Percentiles rank a stretch among this genome's conserved stretches.
phyloP scores from a whole-genome alignment of 1,284 basidiomycete genomes.

The Wallemia hederae region DNA sequence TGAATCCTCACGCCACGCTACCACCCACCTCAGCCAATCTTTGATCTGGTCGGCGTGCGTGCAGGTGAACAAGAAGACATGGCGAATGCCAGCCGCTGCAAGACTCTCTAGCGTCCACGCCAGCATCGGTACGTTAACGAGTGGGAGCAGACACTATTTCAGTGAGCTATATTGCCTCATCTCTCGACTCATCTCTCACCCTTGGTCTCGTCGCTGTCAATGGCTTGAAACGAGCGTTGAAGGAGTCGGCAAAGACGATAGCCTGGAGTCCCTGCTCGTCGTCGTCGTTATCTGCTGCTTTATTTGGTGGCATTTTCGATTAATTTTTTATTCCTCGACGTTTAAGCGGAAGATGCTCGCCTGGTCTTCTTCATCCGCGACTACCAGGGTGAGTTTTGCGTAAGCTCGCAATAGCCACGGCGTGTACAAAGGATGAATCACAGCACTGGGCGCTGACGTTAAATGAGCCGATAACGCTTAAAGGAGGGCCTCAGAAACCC shows the following conservation, averaged over 20 bases:
- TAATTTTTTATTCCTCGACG: background rate
- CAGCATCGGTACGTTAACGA: constrained; percentile 74
- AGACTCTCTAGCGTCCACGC: constrained; percentile 92
- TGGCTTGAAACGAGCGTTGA: constrained; percentile 71
- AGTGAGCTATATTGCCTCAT: background rate
- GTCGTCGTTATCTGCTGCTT: constrained; percentile 8
- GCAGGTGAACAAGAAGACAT: constrained; percentile 76
- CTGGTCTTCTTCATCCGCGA: background rate
- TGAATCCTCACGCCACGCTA: background rate
- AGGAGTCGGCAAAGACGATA: constrained; percentile 77
- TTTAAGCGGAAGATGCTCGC: background rate
- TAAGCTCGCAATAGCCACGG: too few species aligned
- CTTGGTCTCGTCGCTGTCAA: constrained; percentile 54
- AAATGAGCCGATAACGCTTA: background rate
- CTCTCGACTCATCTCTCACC: constrained; percentile 19
- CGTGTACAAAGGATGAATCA: background rate
- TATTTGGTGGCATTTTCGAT: constrained; percentile 29
- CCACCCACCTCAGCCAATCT: constrained; percentile 39
- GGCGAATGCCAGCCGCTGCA: constrained; percentile 66
- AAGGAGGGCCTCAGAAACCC: background rate
- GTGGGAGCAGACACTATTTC: constrained; percentile 54
- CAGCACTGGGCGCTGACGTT: background rate
- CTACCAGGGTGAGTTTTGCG: background rate
- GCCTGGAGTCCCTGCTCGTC: constrained; percentile 50
- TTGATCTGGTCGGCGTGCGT: constrained; percentile 61